Base-by-base conservation (phyloP, 108 stramenopile species). In the Skeletonema costatum region DNA sequence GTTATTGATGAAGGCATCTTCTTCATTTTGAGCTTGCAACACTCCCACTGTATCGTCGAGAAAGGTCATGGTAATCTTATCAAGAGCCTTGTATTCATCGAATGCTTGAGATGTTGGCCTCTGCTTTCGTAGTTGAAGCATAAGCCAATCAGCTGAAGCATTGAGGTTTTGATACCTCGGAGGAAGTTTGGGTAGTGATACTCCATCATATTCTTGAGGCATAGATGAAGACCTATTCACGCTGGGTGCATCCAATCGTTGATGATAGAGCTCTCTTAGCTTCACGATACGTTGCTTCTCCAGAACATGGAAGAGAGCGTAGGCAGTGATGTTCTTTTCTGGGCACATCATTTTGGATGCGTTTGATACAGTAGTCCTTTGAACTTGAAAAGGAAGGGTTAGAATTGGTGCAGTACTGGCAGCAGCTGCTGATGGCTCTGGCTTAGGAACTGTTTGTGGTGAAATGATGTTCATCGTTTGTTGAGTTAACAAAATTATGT, bases 81-180 rank as follows among this genome's bases (percentile, higher is more conserved):
- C 76, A n/a, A 76, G 60, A 29, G 29, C 38, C 30, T 29, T 60
- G 62, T 51, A 50, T 68, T 64, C 64, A 29, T 56, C 25, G 25
- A 7, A 56, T 56, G 25, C 9, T 25, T 10, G 25, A 25, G 53
- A n/a, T 46, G 53, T 63, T 10, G 59, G 12, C 36, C 71, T 32
- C 32, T 71, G 58, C 38, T 16, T 71, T 29, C 32, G 17, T 61
- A 29, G 71, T 44, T 36, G 41, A 4, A 41, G 60, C 71, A 63
- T 48, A 2, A 48, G 33, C 30, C 61, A 53, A 29, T 77, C 63
- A 17, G 46, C 63, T 2, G 76, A 36, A 0, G 53, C 42, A 13
- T 77, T 41, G n/a, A 70, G 60, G 30, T 64, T 25, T 36, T 77
- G 69, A 42, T 77, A 77, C 35, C 76, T 31, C 25, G 76, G 76